A percentile compares a stretch with the other conserved stretches of the same genome.
Evolutionary conservation across 2,329 filamentous ascomycete species (phyloP).

Genomic region (Teratosphaeria nubilosa): DNA sequence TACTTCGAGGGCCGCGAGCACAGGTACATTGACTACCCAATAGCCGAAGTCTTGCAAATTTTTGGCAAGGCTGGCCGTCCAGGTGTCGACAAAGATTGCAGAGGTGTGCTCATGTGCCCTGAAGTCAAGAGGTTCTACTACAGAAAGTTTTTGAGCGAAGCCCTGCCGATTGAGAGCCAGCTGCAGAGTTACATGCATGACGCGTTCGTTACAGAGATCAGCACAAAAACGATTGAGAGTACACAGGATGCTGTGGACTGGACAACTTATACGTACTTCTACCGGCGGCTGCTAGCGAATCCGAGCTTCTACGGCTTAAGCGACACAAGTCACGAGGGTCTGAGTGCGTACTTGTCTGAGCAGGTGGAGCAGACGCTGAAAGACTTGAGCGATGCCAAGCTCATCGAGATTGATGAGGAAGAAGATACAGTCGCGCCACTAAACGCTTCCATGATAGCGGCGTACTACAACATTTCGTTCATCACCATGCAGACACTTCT

Average conservation of each 20-base stretch:
- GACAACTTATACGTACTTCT: conserved; percentile 98
- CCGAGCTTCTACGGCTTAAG: conserved; percentile 91
- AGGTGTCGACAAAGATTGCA: conserved; percentile 66
- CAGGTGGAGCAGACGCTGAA: conserved; percentile 86
- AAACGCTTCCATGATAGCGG: conserved; percentile 95
- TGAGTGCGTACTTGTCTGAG: conserved; percentile 92
- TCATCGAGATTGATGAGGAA: conserved; percentile 85
- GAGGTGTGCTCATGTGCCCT: conserved; percentile 93
- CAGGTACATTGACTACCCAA: conserved; percentile 89
- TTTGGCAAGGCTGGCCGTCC: conserved; percentile 84
- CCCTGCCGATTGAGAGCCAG: conserved; percentile 88
- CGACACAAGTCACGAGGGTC: conserved; percentile 78
- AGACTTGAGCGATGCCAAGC: conserved; percentile 83
- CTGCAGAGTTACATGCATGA: conserved; percentile 87
- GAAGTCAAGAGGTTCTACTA: conserved; percentile 94
- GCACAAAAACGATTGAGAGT: conserved; percentile 87
- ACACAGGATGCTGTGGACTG: conserved; percentile 97
- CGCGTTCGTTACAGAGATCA: conserved; percentile 93
- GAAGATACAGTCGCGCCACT: conserved; percentile 78
- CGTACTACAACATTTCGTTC: conserved; percentile 99
- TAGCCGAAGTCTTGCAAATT: conserved; percentile 94
- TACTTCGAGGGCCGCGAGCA: conserved; percentile 96
- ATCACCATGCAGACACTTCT: conserved; percentile 99
- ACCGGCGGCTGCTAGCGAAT: conserved; percentile 85
- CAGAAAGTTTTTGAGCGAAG: conserved; percentile 96